phyloP scores from a whole-genome alignment of 23 red algal genomes.

The Gracilaria vermiculophylla region DNA sequence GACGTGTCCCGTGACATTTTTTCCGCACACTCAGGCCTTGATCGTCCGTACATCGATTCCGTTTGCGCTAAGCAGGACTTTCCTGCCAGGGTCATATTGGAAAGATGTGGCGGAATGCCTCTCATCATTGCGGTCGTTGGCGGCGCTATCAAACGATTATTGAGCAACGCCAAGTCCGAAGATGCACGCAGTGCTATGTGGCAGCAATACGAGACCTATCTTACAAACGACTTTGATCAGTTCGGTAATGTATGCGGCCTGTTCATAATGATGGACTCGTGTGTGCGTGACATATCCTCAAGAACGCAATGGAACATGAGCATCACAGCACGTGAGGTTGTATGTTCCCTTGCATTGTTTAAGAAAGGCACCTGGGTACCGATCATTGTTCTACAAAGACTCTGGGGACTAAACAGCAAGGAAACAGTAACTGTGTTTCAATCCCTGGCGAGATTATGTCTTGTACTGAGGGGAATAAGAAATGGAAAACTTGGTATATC shows the following conservation, averaged over 20 bases:
- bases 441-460: conserved; percentile 19
- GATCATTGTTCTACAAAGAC: conserved; percentile 7
- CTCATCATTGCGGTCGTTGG: conserved; percentile 46
- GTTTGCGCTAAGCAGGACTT: conserved; percentile 2
- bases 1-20: conserved; percentile 34
- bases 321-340: background rate
- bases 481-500: background rate
- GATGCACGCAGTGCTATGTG: conserved; percentile 3
- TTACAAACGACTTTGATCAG: conserved; percentile 46
- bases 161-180: background rate
- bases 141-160: conserved; percentile 48
- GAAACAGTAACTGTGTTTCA: conserved; percentile 9
- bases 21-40: conserved; percentile 43
- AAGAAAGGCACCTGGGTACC: conserved; percentile 8
- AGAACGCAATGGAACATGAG: conserved; percentile 3
- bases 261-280: conserved; percentile 3
- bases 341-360: conserved; percentile 22
- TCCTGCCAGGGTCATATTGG: background rate
- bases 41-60: conserved; percentile 29
- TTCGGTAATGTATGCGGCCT: conserved; percentile 63
- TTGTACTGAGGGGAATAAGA: background rate
- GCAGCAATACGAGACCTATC: conserved; percentile 42
- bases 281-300: background rate
- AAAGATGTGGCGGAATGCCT: conserved; percentile 40
- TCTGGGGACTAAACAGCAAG: conserved; percentile 23